Evolutionary conservation across 208 protist genomes (phyloP), one percentile per base, ranked within the genome.

Genomic region (Crithidia acanthocephali): DNA sequence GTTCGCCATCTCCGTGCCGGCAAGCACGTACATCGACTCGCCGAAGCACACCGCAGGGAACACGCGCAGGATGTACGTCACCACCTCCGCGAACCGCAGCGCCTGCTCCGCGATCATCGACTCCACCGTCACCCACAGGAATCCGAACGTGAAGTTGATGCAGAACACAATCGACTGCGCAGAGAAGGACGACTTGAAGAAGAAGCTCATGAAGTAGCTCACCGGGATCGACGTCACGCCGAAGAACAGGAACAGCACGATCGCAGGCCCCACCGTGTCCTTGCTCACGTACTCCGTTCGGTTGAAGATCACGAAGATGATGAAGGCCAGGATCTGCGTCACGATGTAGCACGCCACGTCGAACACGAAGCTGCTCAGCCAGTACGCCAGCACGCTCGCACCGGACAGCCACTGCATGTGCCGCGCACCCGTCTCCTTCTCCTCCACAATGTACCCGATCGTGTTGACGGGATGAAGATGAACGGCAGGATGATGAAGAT

Each of bases 331-430:
- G 28, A 82, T 78, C 65, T 80, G 77, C 27, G 86, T 92, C 4
- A 79, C 52, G 59, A 94, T 65, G 78, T 86, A 92, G 66, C 83
- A 87, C 28, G 61, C 67, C 35, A 87, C 62, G 68, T 96, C 92
- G 59, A 90, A 96, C 15, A 87, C 60, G 71, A 93, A 94, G 56
- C 74, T 86, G 69, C 88, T 91, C 47, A 86, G 28, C 92, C 92
- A 96, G 70, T 92, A 94, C 22, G 92, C 87, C 42, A 79, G 9
- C 33, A 79, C 68, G 52, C 80, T 87, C 25, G 79, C 84, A 37
- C 92, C 92, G 5, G 89, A 87, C 32, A 96, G 79, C 79, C 84
- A 89, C 83, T 96, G 92, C 75, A 95, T 81, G 71, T 95, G 92
- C 44, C 81, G 80, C 30, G 89, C 79, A 33, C 87, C 87, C 33